Evolutionary conservation across 371 early-diverging fungal genomes (phyloP).

Genomic region (Lichtheimia corymbifera): DNA sequence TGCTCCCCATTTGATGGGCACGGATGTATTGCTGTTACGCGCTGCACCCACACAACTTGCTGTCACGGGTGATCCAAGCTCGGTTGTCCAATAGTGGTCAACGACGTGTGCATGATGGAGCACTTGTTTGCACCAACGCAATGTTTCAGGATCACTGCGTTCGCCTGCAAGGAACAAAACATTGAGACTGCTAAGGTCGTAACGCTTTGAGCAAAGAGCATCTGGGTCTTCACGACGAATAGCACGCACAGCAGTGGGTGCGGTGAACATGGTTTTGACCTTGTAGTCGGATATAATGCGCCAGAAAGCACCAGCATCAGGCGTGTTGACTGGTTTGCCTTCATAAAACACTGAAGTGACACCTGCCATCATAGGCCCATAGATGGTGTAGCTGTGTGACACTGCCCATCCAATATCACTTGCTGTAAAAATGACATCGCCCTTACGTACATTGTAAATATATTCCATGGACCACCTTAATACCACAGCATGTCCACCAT

Average conservation of each 20-base stretch:
- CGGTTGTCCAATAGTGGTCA: slow-evolving; percentile 97
- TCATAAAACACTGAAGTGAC: slow-evolving; percentile 89
- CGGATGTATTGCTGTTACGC: slow-evolving; percentile 20
- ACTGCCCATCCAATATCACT: slow-evolving; percentile 96
- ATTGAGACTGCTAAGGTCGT: slow-evolving; percentile 61
- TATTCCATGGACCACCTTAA: slow-evolving; percentile 77
- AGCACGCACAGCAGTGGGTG: slow-evolving; percentile 91
- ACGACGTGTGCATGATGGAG: slow-evolving; percentile 58
- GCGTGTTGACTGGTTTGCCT: slow-evolving; percentile 85
- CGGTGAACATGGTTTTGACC: slow-evolving; percentile 85
- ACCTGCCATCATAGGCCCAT: slow-evolving; percentile 89
- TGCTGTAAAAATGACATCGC: slow-evolving; percentile 78
- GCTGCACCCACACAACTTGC: slow-evolving; percentile 65
- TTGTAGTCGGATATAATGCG: slow-evolving; percentile 77
- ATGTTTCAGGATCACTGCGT: slow-evolving; percentile 83
- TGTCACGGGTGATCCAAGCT: slow-evolving; percentile 74
- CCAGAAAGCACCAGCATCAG: slow-evolving; percentile 83
- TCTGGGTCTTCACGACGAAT: slow-evolving; percentile 82
- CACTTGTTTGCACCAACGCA: slow-evolving; percentile 63
- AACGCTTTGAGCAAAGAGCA: slow-evolving; percentile 53
- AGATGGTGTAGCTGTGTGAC: slow-evolving; percentile 88
- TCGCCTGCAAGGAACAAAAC: slow-evolving; percentile 90
- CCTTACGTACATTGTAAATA: slow-evolving; percentile 74
- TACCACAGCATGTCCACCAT: slow-evolving; percentile 88
- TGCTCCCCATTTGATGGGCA: slow-evolving; percentile 52